These are phyloP conservation scores for Exidia glandulosa DNA, from an alignment of 768 basidiomycete species.

Conservation along the genomic window DNA sequence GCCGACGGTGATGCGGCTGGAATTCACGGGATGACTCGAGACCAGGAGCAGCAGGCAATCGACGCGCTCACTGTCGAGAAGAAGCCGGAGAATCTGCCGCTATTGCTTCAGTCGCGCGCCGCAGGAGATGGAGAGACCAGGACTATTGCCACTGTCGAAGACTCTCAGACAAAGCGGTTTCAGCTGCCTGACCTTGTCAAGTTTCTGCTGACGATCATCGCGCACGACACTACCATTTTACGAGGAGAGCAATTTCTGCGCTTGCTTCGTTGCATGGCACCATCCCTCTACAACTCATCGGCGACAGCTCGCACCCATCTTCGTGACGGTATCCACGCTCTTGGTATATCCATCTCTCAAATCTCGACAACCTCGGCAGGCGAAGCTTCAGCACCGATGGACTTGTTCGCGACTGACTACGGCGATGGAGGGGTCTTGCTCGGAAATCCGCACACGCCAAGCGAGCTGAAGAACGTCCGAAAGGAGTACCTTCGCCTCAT, in stretches of 20 bases:
- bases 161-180: constrained; percentile 48
- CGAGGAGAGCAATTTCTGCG: constrained; percentile 63
- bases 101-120: constrained; percentile 30
- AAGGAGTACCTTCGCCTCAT: constrained; percentile 43
- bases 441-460: constrained; percentile 36
- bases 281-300: constrained; percentile 48
- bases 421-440: constrained; percentile 11
- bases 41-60: constrained; percentile 60
- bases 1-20: constrained; percentile 48
- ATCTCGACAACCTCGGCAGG: background rate
- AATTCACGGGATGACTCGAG: constrained; percentile 50
- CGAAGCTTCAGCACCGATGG: background rate
- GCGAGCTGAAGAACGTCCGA: constrained; percentile 48
- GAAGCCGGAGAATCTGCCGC: constrained; percentile 58
- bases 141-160: constrained; percentile 34
- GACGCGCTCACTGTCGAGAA: constrained; percentile 61
- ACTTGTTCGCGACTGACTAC: background rate
- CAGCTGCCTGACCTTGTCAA: constrained; percentile 55
- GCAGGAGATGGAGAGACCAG: constrained; percentile 22
- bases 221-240: constrained; percentile 53
- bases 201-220: constrained; percentile 69
- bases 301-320: constrained; percentile 41
- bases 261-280: constrained; percentile 44
- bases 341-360: constrained; percentile 40
- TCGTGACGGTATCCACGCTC: constrained; percentile 56